Conservation (phyloP, 1,284 basidiomycete genomes). For the Ustilago curta region DNA sequence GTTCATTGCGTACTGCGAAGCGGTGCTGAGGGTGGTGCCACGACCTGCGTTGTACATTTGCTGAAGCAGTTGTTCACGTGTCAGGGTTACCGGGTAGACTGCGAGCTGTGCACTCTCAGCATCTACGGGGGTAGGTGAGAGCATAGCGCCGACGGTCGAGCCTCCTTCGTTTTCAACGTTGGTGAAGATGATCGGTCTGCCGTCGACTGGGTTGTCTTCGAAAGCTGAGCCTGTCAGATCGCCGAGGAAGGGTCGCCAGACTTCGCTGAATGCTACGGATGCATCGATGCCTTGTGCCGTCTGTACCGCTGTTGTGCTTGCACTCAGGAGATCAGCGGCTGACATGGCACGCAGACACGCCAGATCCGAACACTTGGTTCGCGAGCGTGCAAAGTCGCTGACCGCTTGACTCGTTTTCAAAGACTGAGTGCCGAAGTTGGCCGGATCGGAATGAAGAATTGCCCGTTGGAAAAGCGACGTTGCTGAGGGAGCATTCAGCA, state of each 20-base stretch:
- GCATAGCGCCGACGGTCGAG: conserved; percentile 19
- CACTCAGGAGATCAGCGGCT: conserved; percentile 35
- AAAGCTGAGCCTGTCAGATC: conserved; percentile 31
- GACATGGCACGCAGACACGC: conserved; percentile 39
- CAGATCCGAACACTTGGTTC: conserved; percentile 43
- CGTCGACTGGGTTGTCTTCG: conserved; percentile 14
- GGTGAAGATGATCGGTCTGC: conserved; percentile 44
- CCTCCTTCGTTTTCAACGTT: conserved; percentile 61
- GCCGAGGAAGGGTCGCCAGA: conserved; percentile 52
- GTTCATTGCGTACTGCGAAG: conserved; percentile 21
- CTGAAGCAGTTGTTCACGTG: conserved; percentile 19
- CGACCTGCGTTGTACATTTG: conserved; percentile 51
- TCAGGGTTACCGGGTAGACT: conserved; percentile 19
- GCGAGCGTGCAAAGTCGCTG: conserved; percentile 33
- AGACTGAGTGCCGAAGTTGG: conserved; percentile 50
- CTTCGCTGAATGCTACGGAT: conserved; percentile 37
- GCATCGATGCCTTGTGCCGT: conserved; percentile 20
- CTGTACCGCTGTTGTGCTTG: conserved; percentile 19
- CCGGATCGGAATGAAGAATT: conserved; percentile 54
- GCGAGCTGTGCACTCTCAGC: conserved; percentile 13
- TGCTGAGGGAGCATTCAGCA: conserved; percentile 63
- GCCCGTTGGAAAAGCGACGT: conserved; percentile 59
- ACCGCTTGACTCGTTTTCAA: conserved; percentile 24
- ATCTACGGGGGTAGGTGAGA: conserved; percentile 16
- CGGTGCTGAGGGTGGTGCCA: background rate